Conservation (phyloP, 805 yeast species). For the Maudiozyma saulgeensis region DNA sequence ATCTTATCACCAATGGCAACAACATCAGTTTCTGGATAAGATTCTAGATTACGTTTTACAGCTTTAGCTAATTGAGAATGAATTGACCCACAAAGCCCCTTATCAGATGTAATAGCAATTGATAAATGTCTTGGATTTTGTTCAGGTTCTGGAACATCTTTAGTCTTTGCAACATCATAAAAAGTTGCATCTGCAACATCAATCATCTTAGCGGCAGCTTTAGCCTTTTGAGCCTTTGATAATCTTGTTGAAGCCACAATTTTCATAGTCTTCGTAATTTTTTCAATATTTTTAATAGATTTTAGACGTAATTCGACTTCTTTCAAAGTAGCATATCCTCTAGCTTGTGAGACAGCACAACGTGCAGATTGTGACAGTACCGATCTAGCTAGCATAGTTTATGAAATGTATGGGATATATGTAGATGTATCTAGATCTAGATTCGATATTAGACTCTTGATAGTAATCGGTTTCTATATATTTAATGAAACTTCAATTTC, state of each 20-base stretch:
- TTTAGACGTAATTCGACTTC: constrained; percentile 97
- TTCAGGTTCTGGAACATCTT: constrained; percentile 37
- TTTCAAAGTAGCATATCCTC: constrained; percentile 96
- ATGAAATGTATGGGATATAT: too few relatives aligned
- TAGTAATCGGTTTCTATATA: too few relatives aligned
- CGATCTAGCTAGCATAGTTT: neutral
- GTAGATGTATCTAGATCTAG: neutral
- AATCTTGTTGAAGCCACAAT: constrained; percentile 97
- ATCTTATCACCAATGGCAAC: constrained; percentile 92
- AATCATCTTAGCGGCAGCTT: constrained; percentile 78
- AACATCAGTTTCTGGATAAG: constrained; percentile 56
- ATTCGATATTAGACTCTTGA: neutral
- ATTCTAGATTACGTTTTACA: constrained; percentile 56
- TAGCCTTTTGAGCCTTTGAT: constrained; percentile 90
- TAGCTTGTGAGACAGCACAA: constrained; percentile 16
- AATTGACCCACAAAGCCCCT: constrained; percentile 97
- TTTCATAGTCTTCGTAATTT: constrained; percentile 99
- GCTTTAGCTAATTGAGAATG: constrained; percentile 91
- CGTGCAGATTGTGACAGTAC: neutral
- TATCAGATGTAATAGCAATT: constrained; percentile 88
- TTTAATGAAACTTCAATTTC: too few relatives aligned
- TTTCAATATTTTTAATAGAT: constrained; percentile 97
- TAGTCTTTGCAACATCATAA: constrained; percentile 73
- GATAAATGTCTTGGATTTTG: constrained; percentile 55
- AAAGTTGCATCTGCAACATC: constrained; percentile 72